Conservation (phyloP, 768 basidiomycete genomes). For the Xerocomus potaroensis region DNA sequence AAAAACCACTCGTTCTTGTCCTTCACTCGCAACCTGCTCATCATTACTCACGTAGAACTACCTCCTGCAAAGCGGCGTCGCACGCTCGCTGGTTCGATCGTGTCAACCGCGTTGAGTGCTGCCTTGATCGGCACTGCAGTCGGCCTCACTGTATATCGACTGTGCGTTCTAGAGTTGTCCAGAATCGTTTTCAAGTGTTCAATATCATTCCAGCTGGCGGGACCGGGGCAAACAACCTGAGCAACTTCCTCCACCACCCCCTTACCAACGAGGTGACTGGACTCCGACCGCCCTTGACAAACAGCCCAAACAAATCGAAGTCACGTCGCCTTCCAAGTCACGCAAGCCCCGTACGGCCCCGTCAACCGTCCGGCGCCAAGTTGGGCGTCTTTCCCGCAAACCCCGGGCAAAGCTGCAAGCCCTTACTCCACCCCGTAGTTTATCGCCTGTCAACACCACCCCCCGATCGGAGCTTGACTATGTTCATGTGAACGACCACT, state of each 20-base stretch:
- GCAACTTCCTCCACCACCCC: conserved; percentile 52
- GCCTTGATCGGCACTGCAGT: conserved; percentile 85
- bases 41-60: conserved; percentile 60
- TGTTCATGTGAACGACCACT: conserved; percentile 20
- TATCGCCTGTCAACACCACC: conserved; percentile 27
- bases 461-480: conserved; percentile 44
- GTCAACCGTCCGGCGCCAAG: conserved; percentile 32
- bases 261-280: conserved; percentile 63
- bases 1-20: conserved; percentile 26
- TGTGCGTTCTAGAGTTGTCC: conserved; percentile 47
- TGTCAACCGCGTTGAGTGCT: conserved; percentile 80
- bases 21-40: conserved; percentile 36
- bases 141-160: conserved; percentile 79
- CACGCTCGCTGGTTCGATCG: conserved; percentile 76
- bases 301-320: conserved; percentile 33
- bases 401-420: conserved; percentile 24
- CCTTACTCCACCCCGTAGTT: conserved; percentile 26
- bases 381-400: conserved; percentile 35
- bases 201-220: conserved; percentile 55
- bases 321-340: conserved; percentile 36
- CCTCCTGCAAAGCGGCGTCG: conserved; percentile 77
- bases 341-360: conserved; percentile 35
- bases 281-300: conserved; percentile 37
- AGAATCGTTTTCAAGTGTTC: conserved; percentile 1
- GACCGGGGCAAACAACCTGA: conserved; percentile 60